Base-by-base conservation (phyloP, 2,329 filamentous ascomycete species). In the Amylocarpus encephaloides region DNA sequence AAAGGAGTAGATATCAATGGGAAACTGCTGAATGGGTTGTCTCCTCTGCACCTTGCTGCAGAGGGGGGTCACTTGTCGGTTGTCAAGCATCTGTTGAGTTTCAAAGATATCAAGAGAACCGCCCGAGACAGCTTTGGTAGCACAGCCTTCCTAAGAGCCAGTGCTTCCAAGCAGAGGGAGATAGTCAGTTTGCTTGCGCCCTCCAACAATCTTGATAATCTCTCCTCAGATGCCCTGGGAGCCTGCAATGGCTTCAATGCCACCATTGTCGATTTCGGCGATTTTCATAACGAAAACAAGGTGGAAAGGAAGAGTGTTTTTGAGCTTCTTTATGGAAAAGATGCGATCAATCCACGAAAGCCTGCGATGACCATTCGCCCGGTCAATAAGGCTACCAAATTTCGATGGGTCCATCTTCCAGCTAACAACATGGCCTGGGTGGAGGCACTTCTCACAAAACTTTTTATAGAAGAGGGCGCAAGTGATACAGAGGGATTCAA, bases 351-450 rank as follows among this genome's bases (percentile, higher is more conserved):
- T 44, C 22, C 42, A 12, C 40, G 56, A 30, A 62, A 61, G 40
- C 53, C 57, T 13, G 57, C 59, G 22, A 50, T 55, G 12, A 59
- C 53, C 1, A 53, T 62, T 7, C 42, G 55, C 5, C 58, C 59
- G 4, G 52, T 50, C 36, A 56, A 59, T 33, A 59, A 59, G 36
- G 55, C 57, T n/a, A 41, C 53, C 9, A 46, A 55, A 2, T 61
- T 62, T 40, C 49, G 60, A 30, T 62, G 60, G 60, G 56, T 62
- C 13, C 60, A 61, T 46, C 47, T 62, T 12, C 60, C 60, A 19
- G 59, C 60, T 2, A 62, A 62, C 34, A 62, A 62, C 32, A 61
- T 62, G 54, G 55, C 56, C 19, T 62, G 60, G 60, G 53, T 62
- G 5, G 60, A 62, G 49, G 52, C 57, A 10, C 52, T 62, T 15